Base-by-base conservation (phyloP, 1,284 basidiomycete species). In the Malassezia obtusa region DNA sequence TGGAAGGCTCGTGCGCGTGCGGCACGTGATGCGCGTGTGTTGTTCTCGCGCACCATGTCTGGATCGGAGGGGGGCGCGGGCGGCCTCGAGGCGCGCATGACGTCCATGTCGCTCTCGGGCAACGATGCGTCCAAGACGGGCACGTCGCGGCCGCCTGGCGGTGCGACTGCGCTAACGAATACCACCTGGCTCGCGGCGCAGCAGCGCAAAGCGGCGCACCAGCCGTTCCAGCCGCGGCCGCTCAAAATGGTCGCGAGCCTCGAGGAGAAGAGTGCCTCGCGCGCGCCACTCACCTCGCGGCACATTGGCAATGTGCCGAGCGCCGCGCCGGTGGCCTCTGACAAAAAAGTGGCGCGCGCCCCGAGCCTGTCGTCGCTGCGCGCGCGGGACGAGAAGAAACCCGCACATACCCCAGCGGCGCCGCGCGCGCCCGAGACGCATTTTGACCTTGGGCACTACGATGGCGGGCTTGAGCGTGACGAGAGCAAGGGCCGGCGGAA, bases 391-490 rank as follows among this genome's bases (percentile, higher is more conserved):
- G 45, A 36, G 35, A 33, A 35, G 26, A 36, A 33, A 12, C 25
- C 26, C 11, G 43, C 22, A 28, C 43, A 24, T 30, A 19, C 38
- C 11, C 3, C 3, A n/a, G 15, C 33, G 33, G 15, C 15, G 14
- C 6, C 22, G 14, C 38, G 4, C n/a, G 19, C n/a, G 15, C 3
- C 2, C 6, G 24, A 26, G 17, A 8, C 45, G 14, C 17, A 30
- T 46, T 35, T 74, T 39, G 67, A 73, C 28, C 63, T 75, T 0
- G 74, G 74, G 3, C 52, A 60, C 9, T 75, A 75, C 46, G 74
- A 75, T 47, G 74, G 74, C 11, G 69, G 71, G 11, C 58, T 75
- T 5, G 74, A 75, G 50, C 60, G 70, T 15, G 74, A 75, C 51
- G 74, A 75, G 52, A 58, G 51, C 2, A 58, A 65, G 4, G 71